A percentile compares a stretch with the other conserved stretches of the same genome.
Evolutionary conservation across 805 yeast genomes (phyloP).

Genomic region (Barnettozyma californica): DNA sequence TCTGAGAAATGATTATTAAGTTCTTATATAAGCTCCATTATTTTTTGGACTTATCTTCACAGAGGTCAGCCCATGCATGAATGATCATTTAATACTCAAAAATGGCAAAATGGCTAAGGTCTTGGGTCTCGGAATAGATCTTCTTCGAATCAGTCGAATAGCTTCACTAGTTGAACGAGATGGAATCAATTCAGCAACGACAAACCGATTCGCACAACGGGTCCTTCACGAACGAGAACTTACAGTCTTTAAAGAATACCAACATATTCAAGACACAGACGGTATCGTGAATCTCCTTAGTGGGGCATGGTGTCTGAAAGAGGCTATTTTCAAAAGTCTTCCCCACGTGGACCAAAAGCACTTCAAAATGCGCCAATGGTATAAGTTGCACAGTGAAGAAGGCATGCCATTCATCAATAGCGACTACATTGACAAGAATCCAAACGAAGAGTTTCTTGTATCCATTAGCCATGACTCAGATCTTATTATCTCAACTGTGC

Average conservation of each 20-base stretch:
- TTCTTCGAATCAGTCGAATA: conserved; percentile 45
- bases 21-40: not conserved
- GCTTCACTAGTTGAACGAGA: conserved; percentile 33
- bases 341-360: conserved; percentile 40
- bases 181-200: conserved; percentile 24
- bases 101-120: conserved; percentile 5
- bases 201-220: conserved; percentile 37
- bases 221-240: conserved; percentile 46
- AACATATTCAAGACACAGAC: conserved; percentile 16
- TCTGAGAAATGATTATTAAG: not conserved
- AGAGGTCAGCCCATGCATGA: too few species aligned
- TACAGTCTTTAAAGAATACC: conserved; percentile 29
- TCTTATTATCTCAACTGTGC: conserved; percentile 49
- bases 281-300: conserved; percentile 38
- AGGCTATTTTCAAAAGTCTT: conserved; percentile 64
- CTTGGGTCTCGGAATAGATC: conserved; percentile 30
- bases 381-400: conserved; percentile 32
- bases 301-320: conserved; percentile 69
- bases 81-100: too few species aligned
- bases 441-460: conserved; percentile 44
- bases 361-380: conserved; percentile 60
- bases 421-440: conserved; percentile 25
- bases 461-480: conserved; percentile 66
- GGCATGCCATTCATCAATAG: conserved; percentile 42
- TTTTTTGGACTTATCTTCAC: too few species aligned